These are phyloP conservation scores for Knufia fluminis DNA, from an alignment of 2,329 filamentous ascomycete genomes.

Conservation along the genomic window DNA sequence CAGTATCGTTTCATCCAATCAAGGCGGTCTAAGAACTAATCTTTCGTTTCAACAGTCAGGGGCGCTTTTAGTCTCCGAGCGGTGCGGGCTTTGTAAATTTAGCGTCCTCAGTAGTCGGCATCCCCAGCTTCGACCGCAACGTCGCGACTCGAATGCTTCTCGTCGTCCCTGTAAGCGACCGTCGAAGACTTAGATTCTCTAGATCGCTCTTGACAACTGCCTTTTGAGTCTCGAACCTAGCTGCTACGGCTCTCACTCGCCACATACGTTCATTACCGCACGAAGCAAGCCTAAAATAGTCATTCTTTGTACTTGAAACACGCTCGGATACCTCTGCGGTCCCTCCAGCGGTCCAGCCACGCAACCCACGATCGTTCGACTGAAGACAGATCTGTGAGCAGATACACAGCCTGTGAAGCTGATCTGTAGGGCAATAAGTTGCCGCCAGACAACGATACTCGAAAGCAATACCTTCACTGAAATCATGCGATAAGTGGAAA, in stretches of 20 bases:
- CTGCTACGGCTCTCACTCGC: neutral
- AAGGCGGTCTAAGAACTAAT: too few relatives aligned
- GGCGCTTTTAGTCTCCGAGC: too few relatives aligned
- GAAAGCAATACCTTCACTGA: neutral
- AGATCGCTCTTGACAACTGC: neutral
- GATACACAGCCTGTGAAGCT: neutral
- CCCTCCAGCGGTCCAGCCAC: neutral
- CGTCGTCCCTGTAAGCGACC: too few relatives aligned
- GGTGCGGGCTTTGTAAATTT: too few relatives aligned
- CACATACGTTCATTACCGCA: neutral
- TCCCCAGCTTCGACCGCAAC: too few relatives aligned
- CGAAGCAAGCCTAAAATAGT: constrained; percentile 5
- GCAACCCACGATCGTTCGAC: neutral
- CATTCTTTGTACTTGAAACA: constrained; percentile 2
- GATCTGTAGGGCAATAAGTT: neutral
- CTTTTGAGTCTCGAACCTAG: neutral
- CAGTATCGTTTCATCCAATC: too few relatives aligned
- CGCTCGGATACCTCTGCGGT: neutral
- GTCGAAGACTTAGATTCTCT: neutral
- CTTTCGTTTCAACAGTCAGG: too few relatives aligned
- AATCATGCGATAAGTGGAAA: constrained; percentile 18
- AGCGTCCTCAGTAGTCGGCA: too few relatives aligned
- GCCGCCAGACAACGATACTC: neutral
- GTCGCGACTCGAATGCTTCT: too few relatives aligned
- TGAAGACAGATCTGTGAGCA: neutral